Conservation (phyloP, 768 basidiomycete species). For the Cyclocybe aegerita region DNA sequence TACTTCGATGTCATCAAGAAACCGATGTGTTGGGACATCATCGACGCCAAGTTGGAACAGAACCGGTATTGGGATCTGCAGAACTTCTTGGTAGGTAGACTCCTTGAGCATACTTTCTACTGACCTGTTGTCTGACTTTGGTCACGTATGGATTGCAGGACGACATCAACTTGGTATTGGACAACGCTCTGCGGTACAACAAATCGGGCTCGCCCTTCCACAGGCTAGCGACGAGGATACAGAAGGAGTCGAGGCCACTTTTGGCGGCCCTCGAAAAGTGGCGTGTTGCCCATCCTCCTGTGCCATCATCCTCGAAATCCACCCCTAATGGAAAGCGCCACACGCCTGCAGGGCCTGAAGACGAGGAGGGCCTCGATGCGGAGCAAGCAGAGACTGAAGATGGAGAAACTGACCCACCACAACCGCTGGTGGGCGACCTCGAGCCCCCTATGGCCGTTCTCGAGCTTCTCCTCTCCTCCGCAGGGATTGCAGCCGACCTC, state of each 20-base stretch:
- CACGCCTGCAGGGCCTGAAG: not conserved
- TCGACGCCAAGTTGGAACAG: slow-evolving; percentile 78
- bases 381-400: not conserved
- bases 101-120: not conserved
- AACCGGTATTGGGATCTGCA: slow-evolving; percentile 81
- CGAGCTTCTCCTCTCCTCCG: slow-evolving; percentile 50
- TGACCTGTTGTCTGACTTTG: not conserved
- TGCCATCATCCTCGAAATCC: not conserved
- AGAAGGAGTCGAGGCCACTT: slow-evolving; percentile 37
- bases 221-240: slow-evolving; percentile 67
- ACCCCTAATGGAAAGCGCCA: no score
- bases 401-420: not conserved
- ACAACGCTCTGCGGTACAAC: slow-evolving; percentile 89
- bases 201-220: slow-evolving; percentile 68
- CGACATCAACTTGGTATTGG: slow-evolving; percentile 80
- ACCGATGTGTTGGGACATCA: slow-evolving; percentile 88
- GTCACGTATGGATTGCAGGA: slow-evolving; percentile 38
- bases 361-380: not conserved
- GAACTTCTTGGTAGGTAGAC: slow-evolving; percentile 61
- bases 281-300: slow-evolving; percentile 13
- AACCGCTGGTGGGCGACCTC: slow-evolving; percentile 59
- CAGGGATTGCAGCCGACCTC: slow-evolving; percentile 51
- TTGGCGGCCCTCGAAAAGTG: slow-evolving; percentile 39
- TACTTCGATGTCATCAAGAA: slow-evolving; percentile 84
- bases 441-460: slow-evolving; percentile 67